Base-by-base conservation (phyloP, 495 filamentous ascomycete genomes). In the Cryomyces antarcticus region DNA sequence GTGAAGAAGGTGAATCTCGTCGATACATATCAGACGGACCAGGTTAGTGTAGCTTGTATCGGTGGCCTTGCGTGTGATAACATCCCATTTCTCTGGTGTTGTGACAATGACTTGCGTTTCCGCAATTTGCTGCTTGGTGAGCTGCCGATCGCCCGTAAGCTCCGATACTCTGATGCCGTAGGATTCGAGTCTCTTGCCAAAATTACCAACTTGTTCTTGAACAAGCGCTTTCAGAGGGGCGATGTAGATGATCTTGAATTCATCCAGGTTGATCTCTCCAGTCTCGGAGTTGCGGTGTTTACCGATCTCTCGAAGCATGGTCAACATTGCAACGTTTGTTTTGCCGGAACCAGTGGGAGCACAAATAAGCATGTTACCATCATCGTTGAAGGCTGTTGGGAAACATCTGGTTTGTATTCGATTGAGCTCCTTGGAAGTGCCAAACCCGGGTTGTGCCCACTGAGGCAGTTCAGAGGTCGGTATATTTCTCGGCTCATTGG, bases 81-180 rank as follows among this genome's bases (percentile, higher is more conserved):
- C 92, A 63, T 99, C 89, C 77, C 81, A 99, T 64, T 99, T 99
- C 57, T 99, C 89, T 7, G 89, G 89, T 0, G 89, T 99, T 3
- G 89, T 99, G 37, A 99, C 87, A 52, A 99, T 99, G 51, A 99
- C 78, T 56, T 99, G 89, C 5, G 89, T 96, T 50, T 99, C 92
- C 28, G 84, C 74, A 46, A 99, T 95, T 62, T 96, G 89, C 56
- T 93, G 86, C 59, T 99, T 99, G 31, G 89, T 96, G 58, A 99
- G 84, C 55, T 96, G 92, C 24, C 89, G 81, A 62, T 99, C 89
- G 58, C 89, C 89, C 46, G 89, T 96, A 45, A 99, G 66, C 57
- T 99, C 89, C 5, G 87, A 73, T 4, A 96, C 89, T 51, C 71
- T 78, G 59, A 99, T 83, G 30, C 89, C 89, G 47, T 87, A 95